phyloP scores from a whole-genome alignment of 768 basidiomycete species.

The Sarcodon aspratus region DNA sequence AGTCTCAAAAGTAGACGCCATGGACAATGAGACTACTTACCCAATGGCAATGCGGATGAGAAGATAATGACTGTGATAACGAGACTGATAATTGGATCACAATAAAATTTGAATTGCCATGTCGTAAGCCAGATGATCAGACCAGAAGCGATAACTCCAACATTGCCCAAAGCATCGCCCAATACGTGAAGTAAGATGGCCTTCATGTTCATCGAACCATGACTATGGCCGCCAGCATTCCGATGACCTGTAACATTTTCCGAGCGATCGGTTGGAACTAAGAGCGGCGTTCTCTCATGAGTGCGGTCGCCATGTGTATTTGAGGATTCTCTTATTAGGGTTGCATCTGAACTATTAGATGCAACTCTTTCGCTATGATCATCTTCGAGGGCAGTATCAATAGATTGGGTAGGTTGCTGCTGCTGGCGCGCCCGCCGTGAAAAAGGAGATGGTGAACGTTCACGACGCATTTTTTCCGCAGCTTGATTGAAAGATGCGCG shows the following conservation, averaged over 20 bases:
- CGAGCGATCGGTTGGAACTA: not conserved
- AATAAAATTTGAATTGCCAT: conserved; percentile 83
- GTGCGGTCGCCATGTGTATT: too few species aligned
- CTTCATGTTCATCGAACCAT: conserved; percentile 94
- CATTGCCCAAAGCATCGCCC: conserved; percentile 95
- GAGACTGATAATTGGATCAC: conserved; percentile 87
- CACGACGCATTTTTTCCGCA: not conserved
- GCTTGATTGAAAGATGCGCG: not conserved
- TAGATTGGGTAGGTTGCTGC: too few species aligned
- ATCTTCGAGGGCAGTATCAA: too few species aligned
- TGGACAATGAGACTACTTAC: conserved; percentile 26
- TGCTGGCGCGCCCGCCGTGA: too few species aligned
- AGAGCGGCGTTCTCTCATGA: not conserved
- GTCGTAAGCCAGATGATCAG: conserved; percentile 86
- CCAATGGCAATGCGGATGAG: conserved; percentile 86
- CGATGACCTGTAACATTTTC: conserved; percentile 11
- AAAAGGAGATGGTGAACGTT: not conserved
- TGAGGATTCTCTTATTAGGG: too few species aligned
- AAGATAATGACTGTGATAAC: conserved; percentile 96
- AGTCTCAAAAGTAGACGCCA: conserved; percentile 2
- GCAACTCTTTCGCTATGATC: too few species aligned
- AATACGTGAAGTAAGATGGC: conserved; percentile 90
- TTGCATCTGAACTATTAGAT: too few species aligned
- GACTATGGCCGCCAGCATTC: conserved; percentile 26
- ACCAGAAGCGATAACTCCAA: conserved; percentile 93